Conservation (phyloP, 2,329 filamentous ascomycete genomes). For the Botryotinia narcissicola region DNA sequence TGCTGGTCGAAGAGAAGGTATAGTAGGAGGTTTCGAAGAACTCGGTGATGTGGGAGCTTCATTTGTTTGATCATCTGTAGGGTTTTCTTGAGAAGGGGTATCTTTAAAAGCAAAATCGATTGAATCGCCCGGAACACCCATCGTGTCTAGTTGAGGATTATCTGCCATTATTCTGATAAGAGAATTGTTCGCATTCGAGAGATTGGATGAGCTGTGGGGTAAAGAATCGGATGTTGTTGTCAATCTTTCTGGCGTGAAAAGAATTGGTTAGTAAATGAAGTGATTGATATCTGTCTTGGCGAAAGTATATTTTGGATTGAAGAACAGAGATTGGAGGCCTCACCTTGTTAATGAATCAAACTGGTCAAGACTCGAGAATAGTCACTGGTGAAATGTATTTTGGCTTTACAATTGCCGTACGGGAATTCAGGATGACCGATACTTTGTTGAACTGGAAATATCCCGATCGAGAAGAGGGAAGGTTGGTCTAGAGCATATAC, state of each 20-base stretch:
- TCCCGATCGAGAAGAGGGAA: neutral
- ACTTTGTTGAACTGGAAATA: neutral
- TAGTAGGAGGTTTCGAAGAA: slow-evolving; percentile 45
- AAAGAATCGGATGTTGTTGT: slow-evolving; percentile 26
- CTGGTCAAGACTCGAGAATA: neutral
- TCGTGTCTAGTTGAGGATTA: slow-evolving; percentile 1
- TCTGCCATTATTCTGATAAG: slow-evolving; percentile 8
- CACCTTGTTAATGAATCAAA: neutral
- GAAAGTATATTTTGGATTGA: neutral
- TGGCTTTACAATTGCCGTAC: neutral
- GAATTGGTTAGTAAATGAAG: neutral
- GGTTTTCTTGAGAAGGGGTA: slow-evolving; percentile 10
- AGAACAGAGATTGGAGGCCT: neutral
- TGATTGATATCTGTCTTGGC: neutral
- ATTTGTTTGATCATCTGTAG: slow-evolving; percentile 23
- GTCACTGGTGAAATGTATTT: neutral
- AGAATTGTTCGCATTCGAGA: slow-evolving; percentile 3
- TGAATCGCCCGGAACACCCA: slow-evolving; percentile 27
- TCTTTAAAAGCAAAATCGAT: slow-evolving; percentile 28
- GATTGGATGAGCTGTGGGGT: slow-evolving; percentile 24
- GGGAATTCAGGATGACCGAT: neutral
- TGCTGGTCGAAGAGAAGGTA: slow-evolving; percentile 58
- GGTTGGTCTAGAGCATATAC: neutral
- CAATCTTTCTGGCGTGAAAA: neutral
- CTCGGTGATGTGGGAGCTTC: slow-evolving; percentile 23